Evolutionary conservation across 257 asterid genomes (phyloP), one percentile per base, ranked within the genome.

Genomic region (Solanum piurae): DNA sequence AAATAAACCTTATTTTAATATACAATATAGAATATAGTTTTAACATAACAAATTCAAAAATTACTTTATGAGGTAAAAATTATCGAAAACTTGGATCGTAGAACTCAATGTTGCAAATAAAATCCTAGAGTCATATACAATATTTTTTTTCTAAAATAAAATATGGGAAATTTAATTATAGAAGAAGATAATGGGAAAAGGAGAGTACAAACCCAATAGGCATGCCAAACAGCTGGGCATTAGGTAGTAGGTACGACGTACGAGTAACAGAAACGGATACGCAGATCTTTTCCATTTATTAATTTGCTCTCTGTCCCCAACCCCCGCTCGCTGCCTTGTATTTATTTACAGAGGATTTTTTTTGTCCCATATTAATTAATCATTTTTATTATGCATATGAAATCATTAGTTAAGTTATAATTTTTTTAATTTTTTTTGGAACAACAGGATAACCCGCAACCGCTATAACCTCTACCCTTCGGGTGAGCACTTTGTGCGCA

Each of bases 181-280:
- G 10, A 55, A 55, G 64, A 55, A 55, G 64, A 55, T 55, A 55
- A 18, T 0, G 25, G 31, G 52, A 27, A 12, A 10, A 25, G 33
- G 10, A 31, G 33, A 10, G 12, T 40, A 75, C 83, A 73, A 33
- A 40, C 77, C 84, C 88, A 89, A 76, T 11, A 69, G 87, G 87
- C 89, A 87, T 86, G 87, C 86, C 86, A 72, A 87, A 89, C 89
- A 64, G 73, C 85, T 76, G 60, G 79, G 90, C 87, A 89, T 86
- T 91, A 87, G 93, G 95, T 90, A 89, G 91, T 90, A 68, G 90
- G 93, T 90, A 90, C 91, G 87, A 87, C 83, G 94, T 89, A 87
- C 92, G 86, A 89, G 87, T 34, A 86, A 49, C 89, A 58, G 88
- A 86, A 62, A 86, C 88, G 87, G 91, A 87, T 86, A 90, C 87